Conservation (phyloP, 164 flowering plant genomes). For the Euptelea pleiosperma region DNA sequence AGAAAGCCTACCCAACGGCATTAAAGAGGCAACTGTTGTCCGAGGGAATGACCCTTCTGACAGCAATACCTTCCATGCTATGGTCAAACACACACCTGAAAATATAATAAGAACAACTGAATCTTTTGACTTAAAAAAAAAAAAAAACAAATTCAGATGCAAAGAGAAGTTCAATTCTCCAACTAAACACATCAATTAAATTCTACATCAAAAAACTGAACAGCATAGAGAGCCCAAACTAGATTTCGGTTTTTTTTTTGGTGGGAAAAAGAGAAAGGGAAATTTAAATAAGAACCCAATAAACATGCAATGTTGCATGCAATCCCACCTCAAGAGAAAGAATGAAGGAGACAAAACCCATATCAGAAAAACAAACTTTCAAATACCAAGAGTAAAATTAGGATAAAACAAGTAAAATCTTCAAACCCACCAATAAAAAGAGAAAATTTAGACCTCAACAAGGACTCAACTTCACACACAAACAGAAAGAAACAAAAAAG, state of each 20-base stretch:
- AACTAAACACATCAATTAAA: conserved; percentile 1
- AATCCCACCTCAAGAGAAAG: not conserved
- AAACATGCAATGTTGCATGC: too few species aligned
- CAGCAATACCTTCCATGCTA: conserved; percentile 73
- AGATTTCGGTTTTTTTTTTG: too few species aligned
- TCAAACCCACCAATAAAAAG: too few species aligned
- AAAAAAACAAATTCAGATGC: not conserved
- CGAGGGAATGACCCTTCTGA: conserved; percentile 91
- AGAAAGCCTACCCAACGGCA: conserved; percentile 73
- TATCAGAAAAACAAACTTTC: not conserved
- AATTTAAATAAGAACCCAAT: too few species aligned
- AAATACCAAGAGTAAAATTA: too few species aligned
- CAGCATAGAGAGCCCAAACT: too few species aligned
- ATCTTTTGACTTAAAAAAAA: not conserved
- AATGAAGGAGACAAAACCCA: not conserved
- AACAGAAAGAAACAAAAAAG: too few species aligned
- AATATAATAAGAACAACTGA: not conserved
- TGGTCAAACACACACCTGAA: conserved; percentile 24
- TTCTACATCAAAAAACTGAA: not conserved
- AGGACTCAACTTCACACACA: too few species aligned
- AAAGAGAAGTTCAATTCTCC: not conserved
- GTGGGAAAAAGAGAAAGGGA: too few species aligned
- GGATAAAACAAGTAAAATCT: too few species aligned
- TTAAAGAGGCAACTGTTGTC: conserved; percentile 98
- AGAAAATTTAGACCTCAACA: too few species aligned